Evolutionary conservation across 1,139 yeast genomes (phyloP).

Genomic region (Suhomyces bolitotheri): DNA sequence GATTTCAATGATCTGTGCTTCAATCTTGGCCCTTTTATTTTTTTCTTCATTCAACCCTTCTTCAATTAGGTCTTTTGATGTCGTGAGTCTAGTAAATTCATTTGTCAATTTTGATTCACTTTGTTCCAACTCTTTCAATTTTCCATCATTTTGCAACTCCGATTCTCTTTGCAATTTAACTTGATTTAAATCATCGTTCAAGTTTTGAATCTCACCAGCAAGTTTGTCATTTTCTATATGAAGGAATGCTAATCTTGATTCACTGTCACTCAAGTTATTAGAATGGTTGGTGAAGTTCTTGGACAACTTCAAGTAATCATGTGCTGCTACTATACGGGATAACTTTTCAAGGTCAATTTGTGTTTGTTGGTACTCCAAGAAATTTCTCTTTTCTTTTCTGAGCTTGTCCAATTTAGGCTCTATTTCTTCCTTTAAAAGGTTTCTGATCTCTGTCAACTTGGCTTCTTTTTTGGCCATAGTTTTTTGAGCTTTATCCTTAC

Average conservation of each 20-base stretch:
- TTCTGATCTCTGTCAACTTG: conserved; percentile 75
- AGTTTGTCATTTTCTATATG: conserved; percentile 44
- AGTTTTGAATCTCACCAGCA: conserved; percentile 54
- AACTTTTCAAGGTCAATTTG: conserved; percentile 79
- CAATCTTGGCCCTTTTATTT: conserved; percentile 18
- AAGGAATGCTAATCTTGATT: conserved; percentile 36
- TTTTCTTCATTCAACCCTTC: conserved; percentile 57
- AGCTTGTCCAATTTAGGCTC: conserved; percentile 88
- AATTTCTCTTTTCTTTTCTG: conserved; percentile 76
- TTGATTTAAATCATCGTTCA: conserved; percentile 61
- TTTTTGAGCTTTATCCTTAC: conserved; percentile 87
- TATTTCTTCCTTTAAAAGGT: conserved; percentile 77
- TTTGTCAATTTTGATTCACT: conserved; percentile 61
- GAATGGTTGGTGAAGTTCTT: conserved; percentile 43
- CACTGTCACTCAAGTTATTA: conserved; percentile 37
- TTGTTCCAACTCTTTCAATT: conserved; percentile 59
- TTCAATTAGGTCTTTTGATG: conserved; percentile 58
- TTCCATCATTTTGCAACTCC: conserved; percentile 64
- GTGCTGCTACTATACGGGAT: conserved; percentile 73
- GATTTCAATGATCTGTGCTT: conserved; percentile 20
- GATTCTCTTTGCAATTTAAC: conserved; percentile 57
- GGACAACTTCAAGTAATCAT: conserved; percentile 58
- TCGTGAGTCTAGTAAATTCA: conserved; percentile 64
- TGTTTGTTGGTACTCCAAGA: conserved; percentile 82
- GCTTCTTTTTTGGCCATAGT: conserved; percentile 90